Conservation (phyloP, 2,329 filamentous ascomycete genomes). For the Parasarocladium wereldwijsianum region DNA sequence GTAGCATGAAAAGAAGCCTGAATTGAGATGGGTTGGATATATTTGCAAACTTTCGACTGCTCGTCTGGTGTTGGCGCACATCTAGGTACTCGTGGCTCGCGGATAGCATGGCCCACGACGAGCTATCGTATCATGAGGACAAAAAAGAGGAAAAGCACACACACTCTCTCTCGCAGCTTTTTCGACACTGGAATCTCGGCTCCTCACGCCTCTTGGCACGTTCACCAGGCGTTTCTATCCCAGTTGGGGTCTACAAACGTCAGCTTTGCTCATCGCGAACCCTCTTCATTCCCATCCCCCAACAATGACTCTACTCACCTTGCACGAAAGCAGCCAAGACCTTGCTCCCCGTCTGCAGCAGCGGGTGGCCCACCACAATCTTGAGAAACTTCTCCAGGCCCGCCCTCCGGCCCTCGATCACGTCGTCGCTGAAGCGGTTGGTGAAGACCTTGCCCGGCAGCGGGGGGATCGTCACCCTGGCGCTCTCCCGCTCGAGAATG, state of each 20-base stretch:
- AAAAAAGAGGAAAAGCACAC: no score
- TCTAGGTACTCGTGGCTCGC: no score
- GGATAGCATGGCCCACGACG: no score
- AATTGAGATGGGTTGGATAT: no score
- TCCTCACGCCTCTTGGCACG: neutral
- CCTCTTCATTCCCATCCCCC: no score
- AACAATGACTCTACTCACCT: slow-evolving; percentile 38
- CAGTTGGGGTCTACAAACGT: slow-evolving; percentile 56
- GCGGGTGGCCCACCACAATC: slow-evolving; percentile 92
- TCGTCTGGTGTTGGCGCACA: no score
- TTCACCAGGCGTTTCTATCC: slow-evolving; percentile 81
- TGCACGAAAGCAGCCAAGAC: slow-evolving; percentile 94
- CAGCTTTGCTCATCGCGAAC: slow-evolving; percentile 5
- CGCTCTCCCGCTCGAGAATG: slow-evolving; percentile 88
- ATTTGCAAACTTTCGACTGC: no score
- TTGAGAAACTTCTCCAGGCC: slow-evolving; percentile 91
- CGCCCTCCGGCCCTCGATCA: slow-evolving; percentile 86
- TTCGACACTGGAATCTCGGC: no score
- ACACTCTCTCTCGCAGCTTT: no score
- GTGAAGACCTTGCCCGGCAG: slow-evolving; percentile 96
- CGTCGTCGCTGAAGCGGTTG: slow-evolving; percentile 94
- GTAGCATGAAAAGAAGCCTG: no score
- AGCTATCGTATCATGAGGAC: no score
- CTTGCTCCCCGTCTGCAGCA: slow-evolving; percentile 95
- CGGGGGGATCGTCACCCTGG: slow-evolving; percentile 88